These are phyloP conservation scores for Shiraia bambusicola DNA, from an alignment of 2,329 filamentous ascomycete species.

Conservation along the genomic window DNA sequence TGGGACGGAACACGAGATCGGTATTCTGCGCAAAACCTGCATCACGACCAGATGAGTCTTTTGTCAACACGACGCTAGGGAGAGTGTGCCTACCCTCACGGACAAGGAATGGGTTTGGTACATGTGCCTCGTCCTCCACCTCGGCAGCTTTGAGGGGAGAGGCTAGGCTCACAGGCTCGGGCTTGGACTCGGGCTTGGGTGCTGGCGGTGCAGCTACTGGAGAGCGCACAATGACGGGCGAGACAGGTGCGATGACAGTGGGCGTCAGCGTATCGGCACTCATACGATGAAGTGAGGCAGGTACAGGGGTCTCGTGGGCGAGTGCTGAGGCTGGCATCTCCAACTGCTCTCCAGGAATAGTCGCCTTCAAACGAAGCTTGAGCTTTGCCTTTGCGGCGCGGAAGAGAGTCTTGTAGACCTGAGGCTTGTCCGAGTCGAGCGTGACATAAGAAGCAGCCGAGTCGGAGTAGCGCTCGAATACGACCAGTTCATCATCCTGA, in stretches of 20 bases:
- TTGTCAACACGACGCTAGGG: constrained; percentile 9
- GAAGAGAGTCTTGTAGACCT: constrained; percentile 95
- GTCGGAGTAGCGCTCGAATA: constrained; percentile 93
- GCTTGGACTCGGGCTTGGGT: constrained; percentile 19
- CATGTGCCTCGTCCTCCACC: constrained; percentile 37
- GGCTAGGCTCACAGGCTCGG: constrained; percentile 24
- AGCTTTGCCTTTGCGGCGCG: constrained; percentile 96
- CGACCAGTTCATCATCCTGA: constrained; percentile 60
- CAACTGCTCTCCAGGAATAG: constrained; percentile 56
- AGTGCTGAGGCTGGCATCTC: constrained; percentile 18
- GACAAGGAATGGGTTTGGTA: constrained; percentile 45
- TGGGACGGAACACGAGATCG: constrained; percentile 45
- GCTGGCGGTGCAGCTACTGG: constrained; percentile 11
- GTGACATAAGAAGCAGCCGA: constrained; percentile 79
- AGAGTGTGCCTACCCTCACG: constrained; percentile 30
- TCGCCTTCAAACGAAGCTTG: constrained; percentile 87
- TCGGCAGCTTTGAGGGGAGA: constrained; percentile 25
- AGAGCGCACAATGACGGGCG: constrained; percentile 35
- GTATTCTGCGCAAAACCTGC: constrained; percentile 27
- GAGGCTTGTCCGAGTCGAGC: constrained; percentile 73
- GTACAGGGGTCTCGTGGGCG: constrained; percentile 11
- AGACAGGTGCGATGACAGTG: constrained; percentile 19
- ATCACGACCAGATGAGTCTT: constrained; percentile 36
- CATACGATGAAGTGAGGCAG: constrained; percentile 25
- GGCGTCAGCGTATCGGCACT: constrained; percentile 32